Conservation (phyloP, 768 basidiomycete species). For the Tephrocybe sp. region DNA sequence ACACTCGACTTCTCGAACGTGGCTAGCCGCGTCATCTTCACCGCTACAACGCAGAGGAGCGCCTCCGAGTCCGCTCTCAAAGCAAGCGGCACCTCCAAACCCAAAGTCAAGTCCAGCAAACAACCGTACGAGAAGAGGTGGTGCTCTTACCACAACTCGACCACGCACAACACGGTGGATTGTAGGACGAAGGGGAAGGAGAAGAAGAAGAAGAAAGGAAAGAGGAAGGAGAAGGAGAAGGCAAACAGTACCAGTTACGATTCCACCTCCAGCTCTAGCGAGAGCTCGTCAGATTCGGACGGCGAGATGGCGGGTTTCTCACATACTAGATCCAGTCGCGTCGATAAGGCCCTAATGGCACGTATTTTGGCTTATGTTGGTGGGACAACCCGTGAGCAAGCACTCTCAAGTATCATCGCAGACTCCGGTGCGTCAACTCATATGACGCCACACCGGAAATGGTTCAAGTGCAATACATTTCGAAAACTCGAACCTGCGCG, state of each 20-base stretch:
- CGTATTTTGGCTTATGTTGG: slow-evolving; percentile 1
- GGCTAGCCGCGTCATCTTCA: too few species aligned
- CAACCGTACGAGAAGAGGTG: too few species aligned
- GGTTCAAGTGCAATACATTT: not conserved
- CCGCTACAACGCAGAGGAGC: too few species aligned
- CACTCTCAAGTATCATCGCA: not conserved
- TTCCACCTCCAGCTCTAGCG: too few species aligned
- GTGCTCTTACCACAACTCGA: too few species aligned
- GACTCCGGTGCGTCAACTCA: not conserved
- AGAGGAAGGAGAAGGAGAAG: not conserved
- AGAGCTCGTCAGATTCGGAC: not conserved
- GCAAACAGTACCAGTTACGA: too few species aligned
- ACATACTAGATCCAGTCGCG: not conserved
- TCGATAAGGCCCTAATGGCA: not conserved
- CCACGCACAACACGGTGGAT: too few species aligned
- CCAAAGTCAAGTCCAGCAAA: too few species aligned
- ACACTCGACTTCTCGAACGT: too few species aligned
- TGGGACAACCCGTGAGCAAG: not conserved
- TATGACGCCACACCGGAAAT: not conserved
- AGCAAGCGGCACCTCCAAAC: too few species aligned
- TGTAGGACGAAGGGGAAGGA: not conserved
- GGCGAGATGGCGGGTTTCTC: not conserved
- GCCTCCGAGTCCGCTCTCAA: too few species aligned
- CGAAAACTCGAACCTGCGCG: not conserved
- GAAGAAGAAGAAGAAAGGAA: not conserved